These are phyloP conservation scores for Tricholoma terreum DNA, from an alignment of 768 basidiomycete genomes.

Conservation along the genomic window DNA sequence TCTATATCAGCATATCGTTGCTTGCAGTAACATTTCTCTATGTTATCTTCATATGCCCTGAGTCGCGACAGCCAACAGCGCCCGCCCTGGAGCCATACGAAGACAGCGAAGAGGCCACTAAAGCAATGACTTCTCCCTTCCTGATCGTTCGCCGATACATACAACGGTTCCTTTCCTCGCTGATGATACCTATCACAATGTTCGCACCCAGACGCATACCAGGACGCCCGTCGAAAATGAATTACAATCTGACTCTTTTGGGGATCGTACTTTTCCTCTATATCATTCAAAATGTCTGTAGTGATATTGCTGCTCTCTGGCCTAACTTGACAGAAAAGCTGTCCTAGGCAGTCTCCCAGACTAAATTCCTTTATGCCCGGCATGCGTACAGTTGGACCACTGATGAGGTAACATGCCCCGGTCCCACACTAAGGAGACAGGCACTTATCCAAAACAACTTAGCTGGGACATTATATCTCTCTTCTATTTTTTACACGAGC, in stretches of 20 bases:
- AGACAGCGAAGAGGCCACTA: conserved; percentile 17
- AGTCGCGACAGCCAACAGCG: conserved; percentile 40
- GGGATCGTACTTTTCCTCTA: conserved; percentile 63
- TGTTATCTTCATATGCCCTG: conserved; percentile 48
- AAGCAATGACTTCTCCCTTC: conserved; percentile 30
- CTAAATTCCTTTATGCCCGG: conserved; percentile 74
- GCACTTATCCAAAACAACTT: conserved; percentile 5
- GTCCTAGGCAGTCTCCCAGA: background rate
- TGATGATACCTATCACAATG: conserved; percentile 65
- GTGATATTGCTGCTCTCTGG: background rate
- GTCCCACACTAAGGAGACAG: background rate
- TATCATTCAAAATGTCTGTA: conserved; percentile 59
- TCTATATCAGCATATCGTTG: conserved; percentile 42
- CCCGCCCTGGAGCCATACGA: conserved; percentile 15
- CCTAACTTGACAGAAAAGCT: background rate
- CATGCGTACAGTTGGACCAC: conserved; percentile 70
- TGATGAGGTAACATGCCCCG: conserved; percentile 37
- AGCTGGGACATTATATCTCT: conserved; percentile 77
- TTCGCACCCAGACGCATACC: conserved; percentile 58
- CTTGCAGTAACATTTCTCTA: conserved; percentile 36
- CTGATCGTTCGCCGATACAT: conserved; percentile 22
- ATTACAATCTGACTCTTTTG: conserved; percentile 73
- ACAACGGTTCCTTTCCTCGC: conserved; percentile 34
- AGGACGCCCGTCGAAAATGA: conserved; percentile 40
- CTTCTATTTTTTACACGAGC: conserved; percentile 64